These are phyloP conservation scores for Elsinoe arachidis DNA, from an alignment of 2,329 filamentous ascomycete genomes.

Conservation along the genomic window DNA sequence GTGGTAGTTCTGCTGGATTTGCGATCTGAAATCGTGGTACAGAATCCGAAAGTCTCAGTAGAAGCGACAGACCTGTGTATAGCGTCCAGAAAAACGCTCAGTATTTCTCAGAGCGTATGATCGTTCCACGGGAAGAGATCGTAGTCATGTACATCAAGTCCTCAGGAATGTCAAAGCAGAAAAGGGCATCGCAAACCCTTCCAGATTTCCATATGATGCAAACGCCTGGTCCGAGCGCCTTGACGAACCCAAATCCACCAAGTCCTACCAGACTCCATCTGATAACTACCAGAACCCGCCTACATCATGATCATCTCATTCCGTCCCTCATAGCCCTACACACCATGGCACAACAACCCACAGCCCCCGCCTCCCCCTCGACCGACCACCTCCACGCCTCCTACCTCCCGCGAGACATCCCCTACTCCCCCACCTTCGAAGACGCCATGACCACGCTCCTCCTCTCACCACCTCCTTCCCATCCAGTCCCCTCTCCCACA, in stretches of 20 bases:
- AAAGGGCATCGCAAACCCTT: background rate
- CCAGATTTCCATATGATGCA: background rate
- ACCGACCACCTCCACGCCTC: conserved; percentile 23
- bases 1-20: too few relatives aligned
- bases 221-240: conserved; percentile 2
- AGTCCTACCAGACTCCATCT: background rate
- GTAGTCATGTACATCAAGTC: background rate
- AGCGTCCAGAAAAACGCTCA: too few relatives aligned
- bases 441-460: conserved; percentile 35
- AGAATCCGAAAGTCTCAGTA: too few relatives aligned
- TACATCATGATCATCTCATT: background rate
- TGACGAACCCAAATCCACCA: background rate
- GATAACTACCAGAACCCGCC: background rate
- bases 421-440: conserved; percentile 38
- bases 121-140: too few relatives aligned
- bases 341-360: conserved; percentile 1
- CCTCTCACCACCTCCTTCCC: conserved; percentile 25
- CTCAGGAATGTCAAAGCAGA: background rate
- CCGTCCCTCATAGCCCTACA: background rate
- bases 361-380: background rate
- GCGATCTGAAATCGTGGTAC: too few relatives aligned
- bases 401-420: conserved; percentile 36
- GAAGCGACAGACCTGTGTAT: too few relatives aligned
- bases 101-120: too few relatives aligned
- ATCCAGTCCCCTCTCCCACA: conserved; percentile 23